phyloP scores from a whole-genome alignment of 306 rosid genomes.

The Vachellia pachyceras region DNA sequence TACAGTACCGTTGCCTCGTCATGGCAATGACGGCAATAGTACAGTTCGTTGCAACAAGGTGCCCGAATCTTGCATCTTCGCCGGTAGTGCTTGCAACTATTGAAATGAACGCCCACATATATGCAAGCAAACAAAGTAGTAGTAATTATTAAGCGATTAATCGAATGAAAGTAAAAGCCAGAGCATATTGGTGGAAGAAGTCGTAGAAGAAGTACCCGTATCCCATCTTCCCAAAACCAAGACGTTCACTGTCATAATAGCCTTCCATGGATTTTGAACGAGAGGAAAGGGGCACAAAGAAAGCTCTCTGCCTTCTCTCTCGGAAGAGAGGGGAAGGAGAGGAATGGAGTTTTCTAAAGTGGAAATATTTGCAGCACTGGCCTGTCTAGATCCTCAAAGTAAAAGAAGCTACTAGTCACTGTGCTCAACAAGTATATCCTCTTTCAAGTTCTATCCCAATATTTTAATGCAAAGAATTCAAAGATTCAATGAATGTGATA shows the following conservation, averaged over 20 bases:
- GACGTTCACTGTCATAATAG: constrained; percentile 59
- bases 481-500: neutral
- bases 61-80: constrained; percentile 96
- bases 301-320: constrained; percentile 12
- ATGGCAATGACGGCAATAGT: constrained; percentile 93
- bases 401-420: neutral
- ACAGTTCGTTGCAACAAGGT: constrained; percentile 93
- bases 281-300: constrained; percentile 18
- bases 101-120: neutral
- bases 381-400: neutral
- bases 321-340: constrained; percentile 34
- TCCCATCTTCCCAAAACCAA: constrained; percentile 79
- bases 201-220: constrained; percentile 51
- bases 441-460: neutral
- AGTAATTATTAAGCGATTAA: neutral
- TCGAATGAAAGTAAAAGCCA: neutral
- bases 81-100: constrained; percentile 88
- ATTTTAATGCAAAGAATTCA: neutral
- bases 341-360: constrained; percentile 44
- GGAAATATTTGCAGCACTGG: constrained; percentile 38
- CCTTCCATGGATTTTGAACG: constrained; percentile 58
- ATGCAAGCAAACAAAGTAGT: neutral
- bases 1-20: constrained; percentile 73
- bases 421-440: neutral
- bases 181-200: neutral